phyloP scores from a whole-genome alignment of 176 grass and related monocot species.

The bread wheat (Triticum aestivum) region DNA sequence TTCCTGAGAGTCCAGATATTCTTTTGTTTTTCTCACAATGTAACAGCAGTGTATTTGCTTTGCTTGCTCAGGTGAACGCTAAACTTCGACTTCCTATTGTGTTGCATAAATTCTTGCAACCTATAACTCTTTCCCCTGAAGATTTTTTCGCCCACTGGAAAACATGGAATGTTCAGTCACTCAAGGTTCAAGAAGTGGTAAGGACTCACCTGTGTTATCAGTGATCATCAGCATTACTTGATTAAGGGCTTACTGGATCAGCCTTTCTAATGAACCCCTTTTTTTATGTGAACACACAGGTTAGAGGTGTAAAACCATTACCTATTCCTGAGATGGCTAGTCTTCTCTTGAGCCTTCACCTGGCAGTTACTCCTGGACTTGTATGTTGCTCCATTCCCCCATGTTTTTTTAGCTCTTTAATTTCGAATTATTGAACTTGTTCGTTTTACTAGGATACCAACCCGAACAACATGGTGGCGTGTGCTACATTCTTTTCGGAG shows the following conservation, averaged over 20 bases:
- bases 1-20: conserved; percentile 10
- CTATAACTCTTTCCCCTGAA: conserved; percentile 73
- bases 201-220: conserved; percentile 17
- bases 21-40: not conserved
- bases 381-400: conserved; percentile 50
- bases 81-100: conserved; percentile 86
- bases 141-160: conserved; percentile 98
- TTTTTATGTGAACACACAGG: conserved; percentile 47
- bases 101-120: conserved; percentile 93
- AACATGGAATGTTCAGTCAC: conserved; percentile 67
- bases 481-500: conserved; percentile 91
- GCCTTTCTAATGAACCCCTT: conserved; percentile 20
- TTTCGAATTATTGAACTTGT: conserved; percentile 33
- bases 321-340: conserved; percentile 80
- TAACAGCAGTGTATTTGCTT: conserved; percentile 5
- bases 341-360: conserved; percentile 76
- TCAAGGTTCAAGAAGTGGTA: conserved; percentile 99
- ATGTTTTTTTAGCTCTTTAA: not conserved
- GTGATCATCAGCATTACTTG: not conserved
- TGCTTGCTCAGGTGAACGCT: conserved; percentile 65
- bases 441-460: conserved; percentile 69
- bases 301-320: conserved; percentile 90
- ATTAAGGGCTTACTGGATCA: conserved; percentile 5
- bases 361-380: conserved; percentile 84
- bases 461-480: conserved; percentile 90